phyloP scores from a whole-genome alignment of 2,329 filamentous ascomycete species.

The Colletotrichum higginsianum region DNA sequence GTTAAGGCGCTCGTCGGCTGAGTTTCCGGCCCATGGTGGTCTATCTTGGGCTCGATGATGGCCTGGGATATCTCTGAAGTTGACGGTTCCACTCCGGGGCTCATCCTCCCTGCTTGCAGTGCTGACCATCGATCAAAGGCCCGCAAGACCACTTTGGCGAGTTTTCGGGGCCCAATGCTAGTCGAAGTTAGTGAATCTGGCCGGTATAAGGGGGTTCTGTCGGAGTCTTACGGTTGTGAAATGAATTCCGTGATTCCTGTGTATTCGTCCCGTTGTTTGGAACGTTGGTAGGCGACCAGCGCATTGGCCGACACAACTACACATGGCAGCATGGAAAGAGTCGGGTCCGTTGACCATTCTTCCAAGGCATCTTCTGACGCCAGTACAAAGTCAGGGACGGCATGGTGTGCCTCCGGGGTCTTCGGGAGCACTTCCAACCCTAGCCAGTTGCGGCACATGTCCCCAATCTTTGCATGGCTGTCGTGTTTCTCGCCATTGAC shows the following conservation, averaged over 20 bases:
- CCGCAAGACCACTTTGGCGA: constrained; percentile 50
- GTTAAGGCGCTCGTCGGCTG: not conserved
- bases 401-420: not conserved
- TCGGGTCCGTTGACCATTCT: not conserved
- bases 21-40: not conserved
- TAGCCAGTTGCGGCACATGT: constrained; percentile 42
- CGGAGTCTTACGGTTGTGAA: constrained; percentile 51
- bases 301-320: constrained; percentile 52
- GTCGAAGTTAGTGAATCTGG: not conserved
- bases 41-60: not conserved
- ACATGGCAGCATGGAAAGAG: not conserved
- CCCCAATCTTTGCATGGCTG: not conserved
- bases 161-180: constrained; percentile 54
- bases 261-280: constrained; percentile 36
- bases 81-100: not conserved
- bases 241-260: constrained; percentile 51
- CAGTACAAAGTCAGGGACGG: not conserved
- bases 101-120: not conserved
- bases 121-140: not conserved
- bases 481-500: not conserved
- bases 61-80: not conserved
- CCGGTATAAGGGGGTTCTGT: too few species aligned
- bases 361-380: not conserved
- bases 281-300: constrained; percentile 47
- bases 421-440: not conserved